Evolutionary conservation across 1,284 basidiomycete species (phyloP), one percentile per base, ranked within the genome.

Genomic region (Kwoniella shivajii): DNA sequence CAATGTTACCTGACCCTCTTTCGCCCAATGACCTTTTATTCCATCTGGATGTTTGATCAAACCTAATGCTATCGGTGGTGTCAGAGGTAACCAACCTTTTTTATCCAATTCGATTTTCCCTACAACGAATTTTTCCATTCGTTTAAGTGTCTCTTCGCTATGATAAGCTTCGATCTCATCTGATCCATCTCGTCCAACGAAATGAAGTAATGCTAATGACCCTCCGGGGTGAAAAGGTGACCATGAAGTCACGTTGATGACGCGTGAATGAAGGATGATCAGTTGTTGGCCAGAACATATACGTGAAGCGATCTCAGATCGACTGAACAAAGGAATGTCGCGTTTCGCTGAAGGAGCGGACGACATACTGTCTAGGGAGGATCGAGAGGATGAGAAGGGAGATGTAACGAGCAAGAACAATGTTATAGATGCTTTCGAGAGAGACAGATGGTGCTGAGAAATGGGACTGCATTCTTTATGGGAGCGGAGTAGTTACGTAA

Each of bases 151-250:
- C 50, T 82, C 77, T 31, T 85, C 83, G 1, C 83, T 82, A 75
- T 99, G 95, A 79, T 92, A 98, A 11, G 92, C 95, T 62, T 92
- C 85, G 44, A 98, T 89, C 77, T 99, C 95, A 80, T 96, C 90
- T 3, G 88, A 86, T 0, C 93, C 95, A 74, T 99, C 94, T 49
- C 95, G 85, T 2, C 96, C 96, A 30, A 97, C 87, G 72, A 95
- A 98, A 79, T 99, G 96, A 27, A 96, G 85, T 60, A 99, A 86
- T 18, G 93, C 85, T 46, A 97, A 86, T 13, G 85, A 79, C 52
- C 95, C 94, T 41, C 95, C 96, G 0, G 95, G 95, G 74, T 99
- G 96, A 3, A 83, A 80, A 3, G 83, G 76, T 20, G 95, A 85
- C 96, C 95, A 97, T 16, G 83, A 80, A 13, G 83, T 82, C n/a